Percentiles rank a stretch among this genome's conserved stretches.
phyloP scores from a whole-genome alignment of 2,329 filamentous ascomycete species.

The Hymenoscyphus fructigenus region DNA sequence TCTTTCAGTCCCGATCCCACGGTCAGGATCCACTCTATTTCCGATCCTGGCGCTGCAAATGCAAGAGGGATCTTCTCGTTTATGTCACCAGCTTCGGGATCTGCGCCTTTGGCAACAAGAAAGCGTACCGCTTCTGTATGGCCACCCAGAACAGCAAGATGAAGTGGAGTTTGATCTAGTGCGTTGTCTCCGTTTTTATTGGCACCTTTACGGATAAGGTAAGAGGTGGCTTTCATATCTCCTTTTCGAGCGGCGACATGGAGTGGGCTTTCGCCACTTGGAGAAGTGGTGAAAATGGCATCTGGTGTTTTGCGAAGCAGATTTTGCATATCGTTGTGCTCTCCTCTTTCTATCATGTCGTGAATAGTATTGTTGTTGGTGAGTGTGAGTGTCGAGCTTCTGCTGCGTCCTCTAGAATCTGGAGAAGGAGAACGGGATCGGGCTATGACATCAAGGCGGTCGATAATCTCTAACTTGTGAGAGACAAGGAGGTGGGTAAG shows the following conservation, averaged over 20 bases:
- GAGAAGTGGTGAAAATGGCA: too few relatives aligned
- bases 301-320: too few relatives aligned
- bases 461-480: conserved; percentile 7
- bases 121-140: background rate
- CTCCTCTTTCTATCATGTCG: too few relatives aligned
- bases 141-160: background rate
- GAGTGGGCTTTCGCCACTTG: too few relatives aligned
- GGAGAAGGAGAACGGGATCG: conserved; percentile 2
- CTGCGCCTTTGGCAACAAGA: background rate
- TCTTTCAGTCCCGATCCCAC: background rate
- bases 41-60: background rate
- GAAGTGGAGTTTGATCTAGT: conserved; percentile 12
- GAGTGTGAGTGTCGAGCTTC: too few relatives aligned
- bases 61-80: background rate
- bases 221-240: too few relatives aligned
- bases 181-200: conserved; percentile 7
- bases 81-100: background rate
- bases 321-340: too few relatives aligned
- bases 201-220: conserved; percentile 8
- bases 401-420: background rate
- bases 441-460: conserved; percentile 6
- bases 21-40: background rate
- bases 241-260: too few relatives aligned
- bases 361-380: too few relatives aligned
- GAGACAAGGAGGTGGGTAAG: conserved; percentile 4